Base-by-base conservation (phyloP, 768 basidiomycete genomes). In the Boletus tomentosulus region DNA sequence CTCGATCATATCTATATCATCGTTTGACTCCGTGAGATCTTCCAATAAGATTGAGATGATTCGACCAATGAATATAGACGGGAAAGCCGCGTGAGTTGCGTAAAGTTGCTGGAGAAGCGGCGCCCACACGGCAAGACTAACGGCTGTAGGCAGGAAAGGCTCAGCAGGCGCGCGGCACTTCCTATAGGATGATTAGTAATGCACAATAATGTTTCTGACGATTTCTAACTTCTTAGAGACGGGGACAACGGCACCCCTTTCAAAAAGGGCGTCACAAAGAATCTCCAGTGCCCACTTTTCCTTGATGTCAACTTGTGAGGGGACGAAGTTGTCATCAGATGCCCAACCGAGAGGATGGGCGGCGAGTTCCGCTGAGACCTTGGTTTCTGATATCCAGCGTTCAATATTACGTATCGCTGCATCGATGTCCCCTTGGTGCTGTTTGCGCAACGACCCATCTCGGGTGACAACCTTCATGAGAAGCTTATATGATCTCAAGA, bases 171-270 rank as follows among this genome's bases (percentile, higher is more conserved):
- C 64, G n/a, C 64, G 54, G 42, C 85, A 76, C 70, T 87, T 90
- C 67, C 87, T 89, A 38, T 19, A 25, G 11, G 12, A 49, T 42
- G 15, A 51, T 66, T n/a, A 51, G 54, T 31, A n/a, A 53, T 8
- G 8, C 4, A 52, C 0, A 15, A 28, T 3, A 46, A 6, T 27
- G 28, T 48, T 46, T 13, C 7, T 24, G 33, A 38, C 7, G 31
- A 19, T 39, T 45, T 61, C 80, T 57, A 58, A 95, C 96, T 85
- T 93, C 72, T 85, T 89, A 1, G 92, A 87, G 2, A 88, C 59
- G 8, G 96, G 94, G 4, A 98, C 86, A 8, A 98, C 73, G 10
- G 76, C 81, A 10, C 92, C 92, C 56, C 78, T 81, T 53, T 83
- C 84, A 46, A 89, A 60, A 12, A 98, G 71, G 1, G 71, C 78